Percentiles rank a stretch among this genome's conserved stretches.
Evolutionary conservation across 1,284 basidiomycete genomes (phyloP).

Genomic region (Sporisorium exsertum): DNA sequence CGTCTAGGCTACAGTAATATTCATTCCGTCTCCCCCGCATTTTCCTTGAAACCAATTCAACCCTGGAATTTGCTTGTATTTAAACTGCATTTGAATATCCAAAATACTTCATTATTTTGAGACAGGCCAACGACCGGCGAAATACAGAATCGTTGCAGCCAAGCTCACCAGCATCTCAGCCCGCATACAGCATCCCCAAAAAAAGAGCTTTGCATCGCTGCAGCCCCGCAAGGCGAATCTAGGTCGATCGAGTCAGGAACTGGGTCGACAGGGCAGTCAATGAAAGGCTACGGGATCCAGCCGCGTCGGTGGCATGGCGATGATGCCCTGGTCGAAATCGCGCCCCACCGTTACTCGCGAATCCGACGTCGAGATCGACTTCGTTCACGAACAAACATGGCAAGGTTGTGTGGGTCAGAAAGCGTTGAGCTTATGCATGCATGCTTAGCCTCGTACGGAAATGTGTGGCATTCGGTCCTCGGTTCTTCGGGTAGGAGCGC

Average conservation of each 20-base stretch:
- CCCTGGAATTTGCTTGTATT: background rate
- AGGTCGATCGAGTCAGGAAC: too few relatives aligned
- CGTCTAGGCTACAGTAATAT: background rate
- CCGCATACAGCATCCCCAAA: background rate
- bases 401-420: background rate
- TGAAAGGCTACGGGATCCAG: background rate
- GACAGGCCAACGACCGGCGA: background rate
- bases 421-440: background rate
- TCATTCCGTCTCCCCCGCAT: background rate
- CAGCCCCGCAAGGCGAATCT: too few relatives aligned
- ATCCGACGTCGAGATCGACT: slow-evolving; percentile 1
- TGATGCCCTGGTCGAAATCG: background rate
- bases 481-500: background rate
- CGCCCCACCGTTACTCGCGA: background rate
- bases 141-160: background rate
- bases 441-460: background rate
- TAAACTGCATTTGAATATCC: too few relatives aligned
- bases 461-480: slow-evolving; percentile 1
- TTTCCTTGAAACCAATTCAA: background rate
- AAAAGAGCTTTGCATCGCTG: too few relatives aligned
- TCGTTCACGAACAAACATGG: slow-evolving; percentile 4
- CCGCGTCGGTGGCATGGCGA: background rate
- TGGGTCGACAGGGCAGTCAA: too few relatives aligned
- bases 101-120: too few relatives aligned
- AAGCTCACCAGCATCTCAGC: background rate